Base-by-base conservation (phyloP, 768 basidiomycete species). In the Lactarius pseudohatsudake region DNA sequence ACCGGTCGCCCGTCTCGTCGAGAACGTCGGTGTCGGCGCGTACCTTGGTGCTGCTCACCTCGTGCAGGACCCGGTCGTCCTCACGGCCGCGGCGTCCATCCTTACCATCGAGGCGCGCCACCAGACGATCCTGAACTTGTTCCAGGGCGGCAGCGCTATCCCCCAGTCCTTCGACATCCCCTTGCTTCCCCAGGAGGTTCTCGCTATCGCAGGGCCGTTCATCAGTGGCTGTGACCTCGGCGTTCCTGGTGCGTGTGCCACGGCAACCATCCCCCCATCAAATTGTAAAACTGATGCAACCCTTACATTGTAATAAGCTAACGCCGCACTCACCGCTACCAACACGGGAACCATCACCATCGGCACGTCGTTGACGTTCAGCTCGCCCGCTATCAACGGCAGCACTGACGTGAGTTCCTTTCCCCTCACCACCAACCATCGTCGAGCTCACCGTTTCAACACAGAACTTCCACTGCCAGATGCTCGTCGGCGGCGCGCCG, bases 101-200 rank as follows among this genome's bases (percentile, higher is more conserved):
- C 72, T 90, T 75, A 88, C 91, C 34, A 81, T 91, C 57, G 92
- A 94, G 73, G 88, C 91, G n/a, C 87, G 92, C 57, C 92, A 95
- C 72, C 86, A 89, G 74, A 87, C 88, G 1, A 76, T 94, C 53
- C 81, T 92, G 60, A 93, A 94, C 78, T 72, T 92, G 67, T 71
- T 94, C 61, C 82, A 82, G 54, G 81, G 82, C 66, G 86, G 84
- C 18, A 81, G 81, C 4, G 80, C 86, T 20, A 85, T 90, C 63
- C 87, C 91, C 5, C 75, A 82, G 54, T 80, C 89, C 1, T 94
- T 92, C 73, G 92, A 94, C 74, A 78, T 93, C 30, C 79, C 86
- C 8, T 78, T 95, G n/a, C 78, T 78, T 15, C 90, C 91, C 13
- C 76, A 77, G 43, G 88, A 93, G 74, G 85, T 92, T 32, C 82